These are phyloP conservation scores for Hericium coralloides DNA, from an alignment of 768 basidiomycete genomes.

Conservation along the genomic window DNA sequence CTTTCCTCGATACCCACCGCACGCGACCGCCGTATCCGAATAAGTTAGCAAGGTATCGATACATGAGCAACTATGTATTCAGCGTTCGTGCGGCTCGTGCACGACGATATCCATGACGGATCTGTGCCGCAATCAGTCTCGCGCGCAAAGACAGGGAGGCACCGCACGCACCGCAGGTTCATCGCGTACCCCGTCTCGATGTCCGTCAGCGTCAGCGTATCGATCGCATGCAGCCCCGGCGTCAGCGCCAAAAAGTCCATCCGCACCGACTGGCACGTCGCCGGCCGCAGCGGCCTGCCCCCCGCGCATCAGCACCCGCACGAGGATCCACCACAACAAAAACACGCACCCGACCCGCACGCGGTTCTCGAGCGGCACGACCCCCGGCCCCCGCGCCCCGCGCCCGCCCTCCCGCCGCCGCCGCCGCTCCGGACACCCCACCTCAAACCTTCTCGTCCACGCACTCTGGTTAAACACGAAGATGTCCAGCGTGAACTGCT, in stretches of 20 bases:
- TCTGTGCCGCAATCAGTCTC: constrained; percentile 27
- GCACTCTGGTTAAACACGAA: constrained; percentile 80
- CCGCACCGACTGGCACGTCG: constrained; percentile 76
- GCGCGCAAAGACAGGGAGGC: not conserved
- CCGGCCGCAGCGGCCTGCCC: constrained; percentile 64
- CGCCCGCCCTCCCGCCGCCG: constrained; percentile 29
- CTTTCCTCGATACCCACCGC: not conserved
- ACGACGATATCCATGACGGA: constrained; percentile 72
- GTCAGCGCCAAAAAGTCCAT: constrained; percentile 79
- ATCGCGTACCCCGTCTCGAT: constrained; percentile 63
- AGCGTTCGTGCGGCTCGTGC: constrained; percentile 34
- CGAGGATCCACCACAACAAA: not conserved
- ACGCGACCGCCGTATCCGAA: not conserved
- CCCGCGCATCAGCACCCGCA: not conserved
- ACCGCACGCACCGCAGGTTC: constrained; percentile 53
- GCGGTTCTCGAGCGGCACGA: constrained; percentile 69
- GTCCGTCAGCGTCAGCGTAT: constrained; percentile 64
- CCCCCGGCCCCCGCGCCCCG: constrained; percentile 39
- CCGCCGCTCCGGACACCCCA: constrained; percentile 54
- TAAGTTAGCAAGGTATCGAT: not conserved
- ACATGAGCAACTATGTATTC: not conserved
- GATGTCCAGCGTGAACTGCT: constrained; percentile 74
- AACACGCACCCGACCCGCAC: constrained; percentile 67
- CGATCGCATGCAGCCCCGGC: constrained; percentile 72
- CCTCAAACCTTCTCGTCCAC: constrained; percentile 70